Percentiles rank a stretch among this genome's conserved stretches.
These are phyloP conservation scores for Trichosporon inkin DNA, from an alignment of 1,284 basidiomycete species.

Conservation along the genomic window DNA sequence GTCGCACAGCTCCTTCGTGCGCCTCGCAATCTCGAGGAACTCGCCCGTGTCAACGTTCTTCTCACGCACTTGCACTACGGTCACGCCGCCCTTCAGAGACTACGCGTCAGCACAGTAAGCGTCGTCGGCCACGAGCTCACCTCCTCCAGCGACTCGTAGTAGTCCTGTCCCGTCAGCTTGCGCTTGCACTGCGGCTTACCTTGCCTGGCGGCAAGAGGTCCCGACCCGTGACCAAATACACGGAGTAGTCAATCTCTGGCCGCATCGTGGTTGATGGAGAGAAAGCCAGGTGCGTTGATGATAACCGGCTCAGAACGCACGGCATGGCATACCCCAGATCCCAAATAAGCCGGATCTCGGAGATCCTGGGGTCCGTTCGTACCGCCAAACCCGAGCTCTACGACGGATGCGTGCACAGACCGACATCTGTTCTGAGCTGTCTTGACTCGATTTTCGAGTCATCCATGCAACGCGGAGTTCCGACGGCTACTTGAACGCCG, in stretches of 20 bases:
- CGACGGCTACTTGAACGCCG: no score
- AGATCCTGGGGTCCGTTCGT: no score
- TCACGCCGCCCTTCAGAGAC: slow-evolving; percentile 80
- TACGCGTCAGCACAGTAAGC: slow-evolving; percentile 35
- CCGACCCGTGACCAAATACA: slow-evolving; percentile 83
- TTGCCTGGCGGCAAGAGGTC: slow-evolving; percentile 73
- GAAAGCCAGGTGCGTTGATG: no score
- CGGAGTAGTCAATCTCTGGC: slow-evolving; percentile 61
- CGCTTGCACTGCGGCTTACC: slow-evolving; percentile 49
- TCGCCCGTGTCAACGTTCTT: slow-evolving; percentile 74
- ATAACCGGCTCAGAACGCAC: no score
- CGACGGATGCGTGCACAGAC: no score
- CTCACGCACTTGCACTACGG: slow-evolving; percentile 83
- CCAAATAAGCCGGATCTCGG: no score
- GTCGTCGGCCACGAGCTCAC: slow-evolving; percentile 50
- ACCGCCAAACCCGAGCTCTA: no score
- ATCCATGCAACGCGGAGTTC: no score
- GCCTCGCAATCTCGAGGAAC: slow-evolving; percentile 73
- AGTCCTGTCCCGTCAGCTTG: slow-evolving; percentile 56
- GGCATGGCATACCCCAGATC: no score
- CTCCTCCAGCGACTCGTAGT: slow-evolving; percentile 71
- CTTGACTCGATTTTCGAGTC: no score
- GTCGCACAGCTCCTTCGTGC: slow-evolving; percentile 70
- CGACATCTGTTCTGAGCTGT: no score
- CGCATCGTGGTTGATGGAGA: slow-evolving; percentile 28